Percentiles rank a stretch among this genome's conserved stretches.
Conservation (phyloP, 2,329 filamentous ascomycete species). For the Zymoseptoria ardabiliae region DNA sequence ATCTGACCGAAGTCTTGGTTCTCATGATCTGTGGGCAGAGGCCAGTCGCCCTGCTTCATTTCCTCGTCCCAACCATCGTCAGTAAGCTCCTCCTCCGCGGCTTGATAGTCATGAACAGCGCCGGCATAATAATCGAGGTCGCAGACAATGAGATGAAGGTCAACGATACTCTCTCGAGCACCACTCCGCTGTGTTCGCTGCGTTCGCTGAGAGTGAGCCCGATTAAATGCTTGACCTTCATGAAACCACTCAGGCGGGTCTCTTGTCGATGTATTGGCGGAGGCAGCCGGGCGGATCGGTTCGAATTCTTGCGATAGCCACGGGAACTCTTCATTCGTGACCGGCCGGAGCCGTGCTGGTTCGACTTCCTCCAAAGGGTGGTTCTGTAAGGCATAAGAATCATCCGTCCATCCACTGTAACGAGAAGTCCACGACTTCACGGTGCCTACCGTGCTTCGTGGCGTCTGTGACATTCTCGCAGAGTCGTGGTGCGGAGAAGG, state of each 20-base stretch:
- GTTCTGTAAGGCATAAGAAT: conserved; percentile 18
- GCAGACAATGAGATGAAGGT: conserved; percentile 29
- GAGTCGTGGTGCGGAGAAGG: conserved; percentile 3
- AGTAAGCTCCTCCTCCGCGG: conserved; percentile 24
- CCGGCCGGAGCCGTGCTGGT: conserved; percentile 21
- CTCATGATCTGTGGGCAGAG: conserved; percentile 17
- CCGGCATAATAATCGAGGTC: conserved; percentile 32
- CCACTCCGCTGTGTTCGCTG: conserved; percentile 20
- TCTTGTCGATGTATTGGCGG: conserved; percentile 12
- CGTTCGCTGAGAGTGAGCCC: conserved; percentile 13
- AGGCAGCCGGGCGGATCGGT: conserved; percentile 19
- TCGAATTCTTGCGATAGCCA: conserved; percentile 28
- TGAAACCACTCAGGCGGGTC: conserved; percentile 27
- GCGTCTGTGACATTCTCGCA: conserved; percentile 24
- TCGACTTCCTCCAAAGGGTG: conserved; percentile 25
- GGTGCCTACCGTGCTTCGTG: conserved; percentile 25
- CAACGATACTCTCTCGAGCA: conserved; percentile 28
- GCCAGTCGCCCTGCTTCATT: conserved; percentile 16
- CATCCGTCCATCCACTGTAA: conserved; percentile 23
- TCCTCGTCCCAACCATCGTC: conserved; percentile 25
- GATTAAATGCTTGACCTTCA: conserved; percentile 24
- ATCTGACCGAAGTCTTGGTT: conserved; percentile 26
- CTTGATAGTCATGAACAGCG: conserved; percentile 31
- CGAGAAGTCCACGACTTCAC: conserved; percentile 29
- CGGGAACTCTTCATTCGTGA: conserved; percentile 25